These are phyloP conservation scores for Termitomyces sp. DNA, from an alignment of 768 basidiomycete species.

Conservation along the genomic window DNA sequence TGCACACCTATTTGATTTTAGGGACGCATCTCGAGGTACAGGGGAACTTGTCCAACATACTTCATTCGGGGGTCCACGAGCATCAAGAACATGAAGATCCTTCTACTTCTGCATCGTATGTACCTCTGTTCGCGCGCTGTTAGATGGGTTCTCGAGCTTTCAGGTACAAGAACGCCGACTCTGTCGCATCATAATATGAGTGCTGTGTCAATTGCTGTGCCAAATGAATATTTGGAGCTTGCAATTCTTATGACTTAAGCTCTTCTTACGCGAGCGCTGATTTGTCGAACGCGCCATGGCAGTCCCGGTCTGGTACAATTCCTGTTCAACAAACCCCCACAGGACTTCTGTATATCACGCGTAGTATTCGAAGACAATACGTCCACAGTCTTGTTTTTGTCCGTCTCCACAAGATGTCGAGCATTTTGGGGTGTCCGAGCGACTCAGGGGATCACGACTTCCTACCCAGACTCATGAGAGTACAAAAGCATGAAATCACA, in stretches of 20 bases:
- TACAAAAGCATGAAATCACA: background rate
- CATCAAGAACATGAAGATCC: background rate
- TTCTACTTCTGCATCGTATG: background rate
- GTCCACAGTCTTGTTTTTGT: too few relatives aligned
- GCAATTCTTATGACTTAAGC: background rate
- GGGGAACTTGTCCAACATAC: conserved; percentile 7
- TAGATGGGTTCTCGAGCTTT: background rate
- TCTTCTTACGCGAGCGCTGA: background rate
- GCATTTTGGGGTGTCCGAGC: background rate
- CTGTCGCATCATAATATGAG: background rate
- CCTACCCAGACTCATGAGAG: background rate
- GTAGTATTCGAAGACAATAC: background rate
- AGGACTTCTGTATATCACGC: background rate
- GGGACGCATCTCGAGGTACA: background rate
- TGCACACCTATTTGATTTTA: background rate
- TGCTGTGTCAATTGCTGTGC: background rate
- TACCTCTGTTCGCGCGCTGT: background rate
- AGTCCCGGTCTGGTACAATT: background rate
- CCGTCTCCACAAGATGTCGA: background rate
- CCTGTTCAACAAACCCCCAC: background rate
- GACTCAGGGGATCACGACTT: background rate
- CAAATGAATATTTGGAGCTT: background rate
- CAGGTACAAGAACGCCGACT: background rate
- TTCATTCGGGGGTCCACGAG: background rate
- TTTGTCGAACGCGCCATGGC: background rate